Percentiles rank a stretch among this genome's conserved stretches.
These are phyloP conservation scores for Aspergillus sojae DNA, from an alignment of 2,329 filamentous ascomycete species.

Conservation along the genomic window DNA sequence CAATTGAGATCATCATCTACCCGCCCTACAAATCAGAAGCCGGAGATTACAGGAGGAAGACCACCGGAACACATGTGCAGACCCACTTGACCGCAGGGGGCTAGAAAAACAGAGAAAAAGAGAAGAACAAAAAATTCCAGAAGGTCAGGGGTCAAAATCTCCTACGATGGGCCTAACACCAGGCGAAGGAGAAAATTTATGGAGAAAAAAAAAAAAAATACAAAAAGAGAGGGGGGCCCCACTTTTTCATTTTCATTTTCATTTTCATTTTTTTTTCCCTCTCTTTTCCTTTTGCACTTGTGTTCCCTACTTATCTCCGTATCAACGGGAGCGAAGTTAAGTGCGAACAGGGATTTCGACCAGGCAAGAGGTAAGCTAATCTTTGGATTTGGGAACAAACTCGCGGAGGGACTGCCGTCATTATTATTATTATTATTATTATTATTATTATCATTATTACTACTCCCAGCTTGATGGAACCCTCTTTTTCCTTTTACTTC, in stretches of 20 bases:
- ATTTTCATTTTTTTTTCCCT: background rate
- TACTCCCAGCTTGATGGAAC: background rate
- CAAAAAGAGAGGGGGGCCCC: conserved; percentile 11
- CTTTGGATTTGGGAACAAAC: background rate
- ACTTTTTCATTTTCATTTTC: conserved; percentile 1
- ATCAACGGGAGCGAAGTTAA: conserved; percentile 9
- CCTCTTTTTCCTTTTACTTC: background rate
- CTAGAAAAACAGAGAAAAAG: conserved; percentile 10
- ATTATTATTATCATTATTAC: background rate
- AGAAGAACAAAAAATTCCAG: conserved; percentile 23
- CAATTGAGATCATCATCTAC: conserved; percentile 24
- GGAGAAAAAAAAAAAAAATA: background rate
- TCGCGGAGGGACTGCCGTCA: conserved; percentile 6
- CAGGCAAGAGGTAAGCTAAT: conserved; percentile 10
- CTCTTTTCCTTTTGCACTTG: background rate
- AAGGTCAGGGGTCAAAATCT: conserved; percentile 25
- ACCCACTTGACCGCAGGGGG: conserved; percentile 18
- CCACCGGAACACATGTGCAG: conserved; percentile 22
- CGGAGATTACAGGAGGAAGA: conserved; percentile 25
- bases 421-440: background rate
- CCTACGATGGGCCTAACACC: background rate
- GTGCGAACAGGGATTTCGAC: conserved; percentile 12
- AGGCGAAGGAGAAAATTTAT: background rate
- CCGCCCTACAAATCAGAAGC: conserved; percentile 26
- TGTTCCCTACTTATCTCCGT: conserved; percentile 7